phyloP scores from a whole-genome alignment of 2,329 filamentous ascomycete genomes.

The Pleoardoris graminearum region DNA sequence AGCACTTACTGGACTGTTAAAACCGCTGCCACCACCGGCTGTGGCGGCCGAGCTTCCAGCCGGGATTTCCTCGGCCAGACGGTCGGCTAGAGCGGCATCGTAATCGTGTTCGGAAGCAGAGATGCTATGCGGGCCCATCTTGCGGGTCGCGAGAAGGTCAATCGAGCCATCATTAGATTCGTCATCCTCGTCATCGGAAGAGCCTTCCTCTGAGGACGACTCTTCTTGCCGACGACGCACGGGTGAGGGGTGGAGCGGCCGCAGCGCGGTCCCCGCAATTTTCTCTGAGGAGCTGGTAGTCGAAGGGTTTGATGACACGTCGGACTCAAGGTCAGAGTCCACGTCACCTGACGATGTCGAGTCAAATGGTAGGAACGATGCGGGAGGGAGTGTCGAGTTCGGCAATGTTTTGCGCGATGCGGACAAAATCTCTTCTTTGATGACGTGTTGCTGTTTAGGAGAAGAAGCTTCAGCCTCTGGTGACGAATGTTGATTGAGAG shows the following conservation, averaged over 20 bases:
- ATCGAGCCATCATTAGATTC: constrained; percentile 43
- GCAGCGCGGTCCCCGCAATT: constrained; percentile 29
- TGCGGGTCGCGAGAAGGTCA: constrained; percentile 51
- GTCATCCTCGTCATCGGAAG: constrained; percentile 8
- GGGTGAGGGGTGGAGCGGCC: constrained; percentile 33
- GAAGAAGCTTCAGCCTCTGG: constrained; percentile 12
- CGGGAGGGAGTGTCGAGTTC: constrained; percentile 50
- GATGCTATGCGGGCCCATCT: constrained; percentile 49
- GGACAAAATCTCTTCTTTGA: constrained; percentile 70
- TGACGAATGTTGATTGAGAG: constrained; percentile 28
- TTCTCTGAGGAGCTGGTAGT: constrained; percentile 22
- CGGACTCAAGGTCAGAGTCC: constrained; percentile 44
- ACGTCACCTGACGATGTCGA: constrained; percentile 40
- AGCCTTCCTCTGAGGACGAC: constrained; percentile 22
- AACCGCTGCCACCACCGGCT: constrained; percentile 54
- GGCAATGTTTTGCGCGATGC: constrained; percentile 66
- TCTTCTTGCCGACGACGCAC: constrained; percentile 24
- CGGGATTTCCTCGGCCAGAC: constrained; percentile 54
- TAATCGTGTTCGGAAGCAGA: constrained; percentile 51
- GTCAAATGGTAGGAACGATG: constrained; percentile 49
- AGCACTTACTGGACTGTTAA: constrained; percentile 43
- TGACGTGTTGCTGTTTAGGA: constrained; percentile 24
- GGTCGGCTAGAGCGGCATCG: constrained; percentile 52
- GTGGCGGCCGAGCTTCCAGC: constrained; percentile 55
- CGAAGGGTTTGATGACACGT: constrained; percentile 39